Percentiles rank a stretch among this genome's conserved stretches.
These are phyloP conservation scores for Alternaria panax DNA, from an alignment of 2,329 filamentous ascomycete species.

Conservation along the genomic window DNA sequence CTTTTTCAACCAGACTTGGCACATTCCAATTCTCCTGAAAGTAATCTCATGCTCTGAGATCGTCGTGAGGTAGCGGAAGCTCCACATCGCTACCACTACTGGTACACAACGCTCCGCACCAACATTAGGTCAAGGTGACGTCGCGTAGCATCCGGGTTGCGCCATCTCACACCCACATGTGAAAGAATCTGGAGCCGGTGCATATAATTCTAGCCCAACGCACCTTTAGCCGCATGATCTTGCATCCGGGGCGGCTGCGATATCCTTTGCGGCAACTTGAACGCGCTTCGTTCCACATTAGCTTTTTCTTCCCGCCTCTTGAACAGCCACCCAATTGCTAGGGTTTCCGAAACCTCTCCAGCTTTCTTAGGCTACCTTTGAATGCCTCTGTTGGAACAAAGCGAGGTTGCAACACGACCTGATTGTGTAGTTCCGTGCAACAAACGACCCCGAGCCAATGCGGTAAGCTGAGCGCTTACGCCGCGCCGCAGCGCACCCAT, in stretches of 20 bases:
- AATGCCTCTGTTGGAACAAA: not conserved
- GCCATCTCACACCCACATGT: not conserved
- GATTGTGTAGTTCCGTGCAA: not conserved
- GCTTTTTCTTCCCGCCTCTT: not conserved
- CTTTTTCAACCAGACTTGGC: not conserved
- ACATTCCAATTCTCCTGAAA: not conserved
- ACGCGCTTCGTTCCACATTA: not conserved
- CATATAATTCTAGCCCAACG: not conserved
- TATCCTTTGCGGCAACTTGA: not conserved
- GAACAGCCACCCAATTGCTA: not conserved
- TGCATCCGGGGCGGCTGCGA: constrained; percentile 7
- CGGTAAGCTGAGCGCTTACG: constrained; percentile 9
- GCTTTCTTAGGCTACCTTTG: not conserved
- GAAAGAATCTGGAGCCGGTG: not conserved
- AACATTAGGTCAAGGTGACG: constrained; percentile 7
- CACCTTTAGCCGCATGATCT: constrained; percentile 17
- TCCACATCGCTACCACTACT: constrained; percentile 2
- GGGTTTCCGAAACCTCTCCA: not conserved
- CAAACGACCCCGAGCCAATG: constrained; percentile 1
- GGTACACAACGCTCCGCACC: constrained; percentile 9
- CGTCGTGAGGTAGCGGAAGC: not conserved
- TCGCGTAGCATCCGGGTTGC: not conserved
- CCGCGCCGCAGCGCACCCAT: not conserved
- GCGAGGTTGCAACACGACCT: not conserved
- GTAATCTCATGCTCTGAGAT: not conserved